These are phyloP conservation scores for Aspergillus aculeatinus DNA, from an alignment of 2,329 filamentous ascomycete genomes.

Conservation along the genomic window DNA sequence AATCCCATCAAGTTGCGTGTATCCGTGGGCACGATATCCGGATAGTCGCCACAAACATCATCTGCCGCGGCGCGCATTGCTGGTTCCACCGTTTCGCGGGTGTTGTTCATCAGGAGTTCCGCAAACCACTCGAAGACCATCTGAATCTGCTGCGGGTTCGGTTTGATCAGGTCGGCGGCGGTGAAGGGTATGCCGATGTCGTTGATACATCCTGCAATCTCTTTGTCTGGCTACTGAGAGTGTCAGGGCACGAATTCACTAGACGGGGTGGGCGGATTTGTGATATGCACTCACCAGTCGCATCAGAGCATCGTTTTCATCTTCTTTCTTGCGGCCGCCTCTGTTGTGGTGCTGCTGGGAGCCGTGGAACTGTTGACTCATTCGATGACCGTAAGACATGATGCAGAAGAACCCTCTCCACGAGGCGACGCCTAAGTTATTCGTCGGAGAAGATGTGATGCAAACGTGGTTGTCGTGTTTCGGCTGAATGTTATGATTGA, in stretches of 20 bases:
- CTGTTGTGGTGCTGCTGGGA: constrained; percentile 48
- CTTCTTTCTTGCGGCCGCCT: constrained; percentile 53
- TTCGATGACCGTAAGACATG: constrained; percentile 54
- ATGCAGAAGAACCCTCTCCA: background rate
- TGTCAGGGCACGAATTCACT: constrained; percentile 9
- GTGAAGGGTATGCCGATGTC: constrained; percentile 93
- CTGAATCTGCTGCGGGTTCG: constrained; percentile 90
- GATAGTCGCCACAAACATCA: constrained; percentile 78
- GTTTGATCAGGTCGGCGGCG: constrained; percentile 84
- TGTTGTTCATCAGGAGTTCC: constrained; percentile 89
- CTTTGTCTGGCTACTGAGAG: constrained; percentile 57
- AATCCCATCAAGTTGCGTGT: constrained; percentile 95
- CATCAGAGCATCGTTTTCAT: constrained; percentile 59
- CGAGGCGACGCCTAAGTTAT: background rate
- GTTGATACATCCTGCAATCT: constrained; percentile 95
- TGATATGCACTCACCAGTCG: constrained; percentile 48
- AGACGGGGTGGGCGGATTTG: background rate
- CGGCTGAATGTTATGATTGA: constrained; percentile 27
- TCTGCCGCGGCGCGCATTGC: constrained; percentile 91
- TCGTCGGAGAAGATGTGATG: background rate
- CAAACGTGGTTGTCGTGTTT: background rate
- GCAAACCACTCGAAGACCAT: constrained; percentile 98
- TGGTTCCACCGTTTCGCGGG: constrained; percentile 87
- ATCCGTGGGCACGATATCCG: constrained; percentile 80
- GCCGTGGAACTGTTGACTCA: constrained; percentile 53